Percentiles rank a stretch among this genome's conserved stretches.
Conservation (phyloP, 2,329 filamentous ascomycete species). For the Pseudocercospora fuligena region DNA sequence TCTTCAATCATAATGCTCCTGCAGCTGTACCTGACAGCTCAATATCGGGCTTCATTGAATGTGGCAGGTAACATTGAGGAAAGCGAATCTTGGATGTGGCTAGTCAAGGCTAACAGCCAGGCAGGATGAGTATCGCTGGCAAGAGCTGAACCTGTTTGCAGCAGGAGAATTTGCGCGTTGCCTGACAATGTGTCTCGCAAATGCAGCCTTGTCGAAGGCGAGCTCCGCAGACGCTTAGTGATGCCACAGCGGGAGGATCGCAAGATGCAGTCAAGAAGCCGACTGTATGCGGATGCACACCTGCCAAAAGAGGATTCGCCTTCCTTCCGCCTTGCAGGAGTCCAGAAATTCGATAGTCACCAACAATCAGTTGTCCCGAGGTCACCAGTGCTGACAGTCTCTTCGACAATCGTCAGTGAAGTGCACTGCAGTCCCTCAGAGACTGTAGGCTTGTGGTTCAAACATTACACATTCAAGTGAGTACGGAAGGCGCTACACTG, state of each 20-base stretch:
- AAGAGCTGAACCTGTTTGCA: not conserved
- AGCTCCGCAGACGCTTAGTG: not conserved
- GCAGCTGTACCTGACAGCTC: not conserved
- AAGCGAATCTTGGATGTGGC: too few species aligned
- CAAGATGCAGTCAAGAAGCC: too few species aligned
- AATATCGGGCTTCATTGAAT: not conserved
- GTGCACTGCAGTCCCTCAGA: too few species aligned
- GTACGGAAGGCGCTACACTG: not conserved
- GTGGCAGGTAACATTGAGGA: not conserved
- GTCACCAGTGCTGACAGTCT: too few species aligned
- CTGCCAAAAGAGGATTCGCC: too few species aligned
- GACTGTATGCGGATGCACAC: too few species aligned
- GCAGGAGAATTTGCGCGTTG: too few species aligned
- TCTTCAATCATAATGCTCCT: not conserved
- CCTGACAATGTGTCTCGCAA: not conserved
- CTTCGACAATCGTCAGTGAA: too few species aligned
- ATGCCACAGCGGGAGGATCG: too few species aligned
- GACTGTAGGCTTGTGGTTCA: not conserved
- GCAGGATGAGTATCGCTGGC: not conserved
- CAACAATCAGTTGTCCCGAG: too few species aligned
- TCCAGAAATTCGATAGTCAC: too few species aligned
- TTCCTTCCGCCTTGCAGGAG: too few species aligned
- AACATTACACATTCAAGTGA: not conserved
- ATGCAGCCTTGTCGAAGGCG: conserved; percentile 5
- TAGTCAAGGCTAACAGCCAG: not conserved